phyloP scores from a whole-genome alignment of 768 basidiomycete species.

The Botryobasidium botryosum region DNA sequence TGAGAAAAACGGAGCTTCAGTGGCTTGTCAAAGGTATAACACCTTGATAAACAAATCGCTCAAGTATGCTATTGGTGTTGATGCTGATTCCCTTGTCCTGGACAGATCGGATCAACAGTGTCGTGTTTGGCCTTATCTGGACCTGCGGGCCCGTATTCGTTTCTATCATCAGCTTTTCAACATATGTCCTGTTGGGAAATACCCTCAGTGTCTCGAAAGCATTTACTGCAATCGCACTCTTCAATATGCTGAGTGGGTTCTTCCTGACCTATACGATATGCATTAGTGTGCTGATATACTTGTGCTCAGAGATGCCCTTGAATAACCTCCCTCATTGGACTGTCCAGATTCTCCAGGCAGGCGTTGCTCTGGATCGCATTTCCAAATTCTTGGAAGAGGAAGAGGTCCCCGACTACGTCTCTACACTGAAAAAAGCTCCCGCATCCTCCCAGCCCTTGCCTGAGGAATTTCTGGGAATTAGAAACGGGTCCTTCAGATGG shows the following conservation, averaged over 20 bases:
- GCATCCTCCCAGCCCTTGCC: slow-evolving; percentile 17
- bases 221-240: slow-evolving; percentile 77
- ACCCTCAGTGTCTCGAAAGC: slow-evolving; percentile 66
- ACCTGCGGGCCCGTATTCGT: slow-evolving; percentile 59
- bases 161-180: slow-evolving; percentile 63
- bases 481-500: slow-evolving; percentile 22
- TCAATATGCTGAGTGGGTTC: no score
- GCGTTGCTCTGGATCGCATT: slow-evolving; percentile 51
- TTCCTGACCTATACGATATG: no score
- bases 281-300: no score
- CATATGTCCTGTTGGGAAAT: slow-evolving; percentile 51
- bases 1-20: slow-evolving; percentile 19
- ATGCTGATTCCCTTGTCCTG: slow-evolving; percentile 12
- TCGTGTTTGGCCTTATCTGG: slow-evolving; percentile 63
- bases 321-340: slow-evolving; percentile 69
- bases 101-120: slow-evolving; percentile 49
- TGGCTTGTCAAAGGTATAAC: slow-evolving; percentile 16
- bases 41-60: background rate
- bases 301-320: slow-evolving; percentile 43
- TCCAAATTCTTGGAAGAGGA: slow-evolving; percentile 50
- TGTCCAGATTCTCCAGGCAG: slow-evolving; percentile 54
- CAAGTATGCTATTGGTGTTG: background rate
- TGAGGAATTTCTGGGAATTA: slow-evolving; percentile 22
- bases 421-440: slow-evolving; percentile 32
- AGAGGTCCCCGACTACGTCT: slow-evolving; percentile 53